A percentile compares a stretch with the other conserved stretches of the same genome.
Evolutionary conservation across 2,329 filamentous ascomycete species (phyloP).

Genomic region (Fusarium sp.): DNA sequence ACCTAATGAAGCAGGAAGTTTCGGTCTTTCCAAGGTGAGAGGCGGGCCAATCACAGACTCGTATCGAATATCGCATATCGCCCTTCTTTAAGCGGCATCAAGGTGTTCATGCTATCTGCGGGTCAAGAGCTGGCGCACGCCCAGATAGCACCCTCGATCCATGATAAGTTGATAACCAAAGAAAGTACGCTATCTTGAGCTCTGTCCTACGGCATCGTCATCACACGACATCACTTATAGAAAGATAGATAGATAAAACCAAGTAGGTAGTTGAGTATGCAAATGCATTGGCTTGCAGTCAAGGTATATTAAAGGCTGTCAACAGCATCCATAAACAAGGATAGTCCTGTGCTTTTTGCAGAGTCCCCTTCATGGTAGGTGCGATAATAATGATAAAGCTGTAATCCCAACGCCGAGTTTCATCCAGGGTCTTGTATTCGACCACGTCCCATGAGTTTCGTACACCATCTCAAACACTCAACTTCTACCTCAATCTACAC

Average conservation of each 20-base stretch:
- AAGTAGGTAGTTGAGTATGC: background rate
- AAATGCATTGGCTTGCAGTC: constrained; percentile 31
- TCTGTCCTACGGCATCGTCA: background rate
- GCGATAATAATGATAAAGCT: constrained; percentile 33
- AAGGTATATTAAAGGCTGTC: constrained; percentile 36
- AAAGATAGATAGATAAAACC: background rate
- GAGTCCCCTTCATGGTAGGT: constrained; percentile 39
- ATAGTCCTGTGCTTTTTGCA: constrained; percentile 40
- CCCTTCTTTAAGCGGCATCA: background rate
- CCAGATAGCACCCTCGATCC: constrained; percentile 14
- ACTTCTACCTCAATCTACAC: background rate
- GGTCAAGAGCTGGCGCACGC: constrained; percentile 17
- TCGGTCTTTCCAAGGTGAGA: constrained; percentile 16
- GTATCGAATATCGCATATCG: constrained; percentile 4
- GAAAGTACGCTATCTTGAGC: background rate
- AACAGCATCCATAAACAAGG: constrained; percentile 28
- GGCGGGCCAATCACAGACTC: constrained; percentile 26
- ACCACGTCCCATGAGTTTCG: constrained; percentile 40
- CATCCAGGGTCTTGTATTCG: constrained; percentile 37
- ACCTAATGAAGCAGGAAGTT: constrained; percentile 31
- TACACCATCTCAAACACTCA: constrained; percentile 34
- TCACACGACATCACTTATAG: background rate
- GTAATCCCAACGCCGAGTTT: constrained; percentile 40
- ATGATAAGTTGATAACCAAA: background rate
- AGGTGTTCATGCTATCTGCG: constrained; percentile 25